phyloP scores from a whole-genome alignment of 2,329 filamentous ascomycete genomes.

The Arthroderma uncinatum region DNA sequence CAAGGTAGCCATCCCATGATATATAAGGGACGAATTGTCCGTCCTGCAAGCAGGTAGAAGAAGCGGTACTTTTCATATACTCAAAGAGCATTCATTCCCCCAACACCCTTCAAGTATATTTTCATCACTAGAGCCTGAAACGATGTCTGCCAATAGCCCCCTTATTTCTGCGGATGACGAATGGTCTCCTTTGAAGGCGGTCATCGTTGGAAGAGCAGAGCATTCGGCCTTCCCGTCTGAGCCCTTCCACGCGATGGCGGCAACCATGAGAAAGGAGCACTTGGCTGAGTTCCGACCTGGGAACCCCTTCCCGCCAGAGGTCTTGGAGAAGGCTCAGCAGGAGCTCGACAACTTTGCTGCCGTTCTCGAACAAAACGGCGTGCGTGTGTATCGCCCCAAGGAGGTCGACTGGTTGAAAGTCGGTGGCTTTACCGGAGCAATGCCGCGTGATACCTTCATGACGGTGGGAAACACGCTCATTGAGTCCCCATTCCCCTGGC shows the following conservation, averaged over 20 bases:
- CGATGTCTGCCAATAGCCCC: background rate
- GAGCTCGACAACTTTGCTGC: constrained; percentile 21
- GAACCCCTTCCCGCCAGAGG: constrained; percentile 17
- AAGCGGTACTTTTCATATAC: no score
- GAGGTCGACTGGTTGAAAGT: constrained; percentile 11
- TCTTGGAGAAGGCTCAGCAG: constrained; percentile 17
- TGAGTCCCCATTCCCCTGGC: constrained; percentile 25
- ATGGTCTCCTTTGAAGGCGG: constrained; percentile 20
- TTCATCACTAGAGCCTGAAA: no score
- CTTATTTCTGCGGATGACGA: constrained; percentile 18
- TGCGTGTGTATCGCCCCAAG: constrained; percentile 19
- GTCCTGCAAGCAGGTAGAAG: no score
- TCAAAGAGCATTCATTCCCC: no score
- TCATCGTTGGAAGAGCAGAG: constrained; percentile 22
- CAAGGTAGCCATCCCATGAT: no score
- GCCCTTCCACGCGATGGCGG: constrained; percentile 17
- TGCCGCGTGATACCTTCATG: constrained; percentile 27
- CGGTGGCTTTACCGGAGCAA: constrained; percentile 24
- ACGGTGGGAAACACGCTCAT: constrained; percentile 24
- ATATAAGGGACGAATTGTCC: no score
- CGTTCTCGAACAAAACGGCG: constrained; percentile 17
- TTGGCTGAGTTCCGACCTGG: constrained; percentile 15
- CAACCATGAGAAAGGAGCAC: constrained; percentile 15
- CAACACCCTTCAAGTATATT: no score
- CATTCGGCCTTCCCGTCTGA: constrained; percentile 19